Conservation (phyloP, 2,329 filamentous ascomycete genomes). For the Colletotrichum euphorbiae region DNA sequence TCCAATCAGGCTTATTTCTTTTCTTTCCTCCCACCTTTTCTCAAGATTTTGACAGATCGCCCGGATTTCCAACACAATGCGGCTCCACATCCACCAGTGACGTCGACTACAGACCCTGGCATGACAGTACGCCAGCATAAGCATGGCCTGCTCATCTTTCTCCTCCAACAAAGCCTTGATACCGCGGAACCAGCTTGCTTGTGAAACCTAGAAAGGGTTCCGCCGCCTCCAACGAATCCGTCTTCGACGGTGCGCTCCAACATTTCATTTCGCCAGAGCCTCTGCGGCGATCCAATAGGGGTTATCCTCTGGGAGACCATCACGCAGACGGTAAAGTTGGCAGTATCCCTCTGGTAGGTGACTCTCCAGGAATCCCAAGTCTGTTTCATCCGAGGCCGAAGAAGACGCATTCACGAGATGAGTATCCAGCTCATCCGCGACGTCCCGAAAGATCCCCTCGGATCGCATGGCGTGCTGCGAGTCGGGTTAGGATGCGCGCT, state of each 20-base stretch:
- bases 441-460: conserved; percentile 59
- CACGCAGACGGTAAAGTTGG: conserved; percentile 44
- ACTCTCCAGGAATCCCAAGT: conserved; percentile 21
- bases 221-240: conserved; percentile 40
- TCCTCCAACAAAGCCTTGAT: conserved; percentile 56
- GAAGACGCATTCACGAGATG: conserved; percentile 33
- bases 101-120: conserved; percentile 56
- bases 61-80: conserved; percentile 60
- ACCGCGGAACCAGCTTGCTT: conserved; percentile 56
- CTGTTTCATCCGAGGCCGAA: conserved; percentile 40
- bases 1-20: conserved; percentile 5
- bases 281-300: conserved; percentile 49
- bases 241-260: neutral
- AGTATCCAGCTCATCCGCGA: conserved; percentile 39
- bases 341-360: conserved; percentile 50
- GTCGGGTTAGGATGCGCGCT: no score
- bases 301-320: conserved; percentile 43
- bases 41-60: conserved; percentile 59
- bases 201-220: conserved; percentile 61
- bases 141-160: conserved; percentile 65
- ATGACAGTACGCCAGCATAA: conserved; percentile 69
- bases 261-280: conserved; percentile 1
- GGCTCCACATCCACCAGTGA: conserved; percentile 61
- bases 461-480: conserved; percentile 57
- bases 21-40: neutral